Evolutionary conservation across 768 basidiomycete species (phyloP).

Genomic region (Phanerochaete carnosa): DNA sequence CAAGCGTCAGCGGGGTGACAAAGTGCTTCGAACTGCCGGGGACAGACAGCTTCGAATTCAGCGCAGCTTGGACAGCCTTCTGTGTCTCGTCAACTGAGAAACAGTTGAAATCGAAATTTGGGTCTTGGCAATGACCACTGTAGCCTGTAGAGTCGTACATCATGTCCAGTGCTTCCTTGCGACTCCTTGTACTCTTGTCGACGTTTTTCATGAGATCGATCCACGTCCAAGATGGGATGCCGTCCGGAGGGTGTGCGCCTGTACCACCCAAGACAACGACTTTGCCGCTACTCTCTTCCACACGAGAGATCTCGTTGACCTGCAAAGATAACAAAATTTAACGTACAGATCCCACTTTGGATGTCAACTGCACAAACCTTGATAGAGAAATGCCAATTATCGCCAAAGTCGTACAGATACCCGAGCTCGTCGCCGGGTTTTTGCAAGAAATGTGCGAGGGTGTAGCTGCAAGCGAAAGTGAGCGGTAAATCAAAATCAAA

Average conservation of each 20-base stretch:
- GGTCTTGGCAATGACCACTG: not conserved
- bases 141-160: constrained; percentile 1
- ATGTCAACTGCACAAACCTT: not conserved
- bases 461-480: not conserved
- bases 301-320: not conserved
- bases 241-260: constrained; percentile 6
- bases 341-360: not conserved
- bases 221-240: not conserved
- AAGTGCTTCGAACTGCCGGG: constrained; percentile 2
- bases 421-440: constrained; percentile 1
- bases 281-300: constrained; percentile 4
- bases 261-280: constrained; percentile 5
- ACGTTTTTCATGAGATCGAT: not conserved
- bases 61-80: not conserved
- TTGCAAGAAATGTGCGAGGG: constrained; percentile 6
- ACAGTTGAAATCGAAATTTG: constrained; percentile 7
- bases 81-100: constrained; percentile 6
- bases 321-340: not conserved
- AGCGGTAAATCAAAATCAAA: not conserved
- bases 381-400: constrained; percentile 11
- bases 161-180: constrained; percentile 1
- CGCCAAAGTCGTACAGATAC: constrained; percentile 11
- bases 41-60: constrained; percentile 5
- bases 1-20: not conserved
- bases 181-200: not conserved